phyloP scores from a whole-genome alignment of 805 yeast genomes.

The Candida odintsovae region DNA sequence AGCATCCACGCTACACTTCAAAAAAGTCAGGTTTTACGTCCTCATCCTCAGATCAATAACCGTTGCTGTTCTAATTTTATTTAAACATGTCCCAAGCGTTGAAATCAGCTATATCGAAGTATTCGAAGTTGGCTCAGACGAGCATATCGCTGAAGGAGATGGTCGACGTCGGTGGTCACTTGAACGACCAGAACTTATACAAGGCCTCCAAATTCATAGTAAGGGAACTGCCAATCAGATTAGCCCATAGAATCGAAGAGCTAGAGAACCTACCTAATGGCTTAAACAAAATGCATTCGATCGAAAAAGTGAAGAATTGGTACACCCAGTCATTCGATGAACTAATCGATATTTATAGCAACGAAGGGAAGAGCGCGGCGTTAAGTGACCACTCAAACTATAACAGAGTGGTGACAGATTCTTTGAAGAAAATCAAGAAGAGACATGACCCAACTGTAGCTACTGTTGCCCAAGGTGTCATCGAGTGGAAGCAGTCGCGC shows the following conservation, averaged over 20 bases:
- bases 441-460: slow-evolving; percentile 92
- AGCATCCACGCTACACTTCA: neutral
- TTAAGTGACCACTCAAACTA: slow-evolving; percentile 65
- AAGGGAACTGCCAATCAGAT: slow-evolving; percentile 80
- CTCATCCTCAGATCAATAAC: neutral
- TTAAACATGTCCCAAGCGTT: slow-evolving; percentile 7
- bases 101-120: slow-evolving; percentile 27
- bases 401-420: slow-evolving; percentile 59
- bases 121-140: slow-evolving; percentile 74
- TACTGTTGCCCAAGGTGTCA: slow-evolving; percentile 87
- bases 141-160: slow-evolving; percentile 81
- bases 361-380: slow-evolving; percentile 5
- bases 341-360: slow-evolving; percentile 44
- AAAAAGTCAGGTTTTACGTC: no score
- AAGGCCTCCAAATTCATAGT: slow-evolving; percentile 80
- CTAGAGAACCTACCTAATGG: slow-evolving; percentile 76
- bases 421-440: slow-evolving; percentile 65
- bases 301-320: slow-evolving; percentile 77
- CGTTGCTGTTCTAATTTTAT: neutral
- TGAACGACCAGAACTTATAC: slow-evolving; percentile 72
- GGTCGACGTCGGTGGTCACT: slow-evolving; percentile 85
- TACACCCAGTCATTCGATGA: slow-evolving; percentile 88
- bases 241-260: slow-evolving; percentile 83
- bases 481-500: slow-evolving; percentile 69
- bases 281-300: slow-evolving; percentile 65